Evolutionary conservation across 768 basidiomycete genomes (phyloP), one percentile per base, ranked within the genome.

Genomic region (Tephrocybe rancida): DNA sequence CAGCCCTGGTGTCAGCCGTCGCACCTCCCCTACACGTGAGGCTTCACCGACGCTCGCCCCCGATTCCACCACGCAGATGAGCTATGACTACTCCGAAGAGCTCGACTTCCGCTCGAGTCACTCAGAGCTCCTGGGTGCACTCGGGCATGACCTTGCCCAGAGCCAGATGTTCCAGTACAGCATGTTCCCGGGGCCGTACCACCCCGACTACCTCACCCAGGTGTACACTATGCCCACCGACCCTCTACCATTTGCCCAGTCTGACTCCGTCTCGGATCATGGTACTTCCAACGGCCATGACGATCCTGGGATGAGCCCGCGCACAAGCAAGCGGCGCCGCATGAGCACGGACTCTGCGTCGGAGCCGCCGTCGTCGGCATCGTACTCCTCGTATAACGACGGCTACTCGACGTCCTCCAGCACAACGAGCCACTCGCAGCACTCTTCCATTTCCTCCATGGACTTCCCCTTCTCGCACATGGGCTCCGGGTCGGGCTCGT

Each of bases 1-100:
- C 3, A 88, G 85, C 62, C 89, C 88, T 0, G 87, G 85, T 14
- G 83, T 83, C 24, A 88, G 86, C 65, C 83, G 87, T 10, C 86
- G 89, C 16, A 74, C 88, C 13, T 90, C 89, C 2, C 90, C 89
- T 42, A 75, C 74, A 21, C 76, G 64, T 60, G 86, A 85, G 9
- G 67, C 72, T 1, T 87, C 85, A 1, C 87, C 89, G 0, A 87
- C 81, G 0, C 78, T 90, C 24, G 87, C 82, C 0, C 84, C 87
- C 0, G 88, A 90, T 58, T 85, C 85, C 14, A 85, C 87, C 5
- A 85, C 86, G 0, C 80, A 81, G 48, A 74, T 80, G 44, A 63
- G 73, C 9, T 83, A 81, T 60, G 81, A 82, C 25, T 81, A 73
- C 58, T 59, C 52, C 18, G 79, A 81, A 26, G 83, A 85, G 22